These are phyloP conservation scores for Solanum chaucha DNA, from an alignment of 257 asterid species.

Conservation along the genomic window DNA sequence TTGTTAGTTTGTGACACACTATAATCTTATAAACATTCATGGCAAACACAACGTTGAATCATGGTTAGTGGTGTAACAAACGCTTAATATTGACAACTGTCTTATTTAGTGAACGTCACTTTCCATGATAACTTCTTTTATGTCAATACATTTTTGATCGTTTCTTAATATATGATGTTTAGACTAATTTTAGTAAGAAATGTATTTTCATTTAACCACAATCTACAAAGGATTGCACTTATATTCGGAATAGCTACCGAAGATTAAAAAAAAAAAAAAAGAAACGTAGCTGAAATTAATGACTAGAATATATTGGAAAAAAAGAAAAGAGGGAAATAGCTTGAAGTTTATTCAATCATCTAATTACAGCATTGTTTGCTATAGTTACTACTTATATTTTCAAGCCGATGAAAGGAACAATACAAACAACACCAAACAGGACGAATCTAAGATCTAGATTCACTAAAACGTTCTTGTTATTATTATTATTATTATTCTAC, in stretches of 20 bases:
- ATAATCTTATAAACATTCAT: background rate
- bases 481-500: too few relatives aligned
- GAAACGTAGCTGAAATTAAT: background rate
- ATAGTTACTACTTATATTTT: too few relatives aligned
- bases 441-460: background rate
- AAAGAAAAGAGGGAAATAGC: background rate
- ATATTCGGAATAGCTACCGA: background rate
- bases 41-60: background rate
- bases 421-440: background rate
- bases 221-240: background rate
- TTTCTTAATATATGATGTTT: background rate
- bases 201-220: background rate
- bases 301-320: background rate
- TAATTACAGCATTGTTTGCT: background rate
- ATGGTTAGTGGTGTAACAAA: background rate
- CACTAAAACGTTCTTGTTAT: background rate
- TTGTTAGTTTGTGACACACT: too few relatives aligned
- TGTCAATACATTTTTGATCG: background rate
- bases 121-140: background rate
- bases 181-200: background rate
- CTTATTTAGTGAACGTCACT: background rate
- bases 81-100: background rate
- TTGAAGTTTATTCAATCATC: background rate
- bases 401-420: background rate
- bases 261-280: too few relatives aligned